Evolutionary conservation across 495 filamentous ascomycete genomes (phyloP), one percentile per base, ranked within the genome.

Genomic region (Daldinia bambusicola): DNA sequence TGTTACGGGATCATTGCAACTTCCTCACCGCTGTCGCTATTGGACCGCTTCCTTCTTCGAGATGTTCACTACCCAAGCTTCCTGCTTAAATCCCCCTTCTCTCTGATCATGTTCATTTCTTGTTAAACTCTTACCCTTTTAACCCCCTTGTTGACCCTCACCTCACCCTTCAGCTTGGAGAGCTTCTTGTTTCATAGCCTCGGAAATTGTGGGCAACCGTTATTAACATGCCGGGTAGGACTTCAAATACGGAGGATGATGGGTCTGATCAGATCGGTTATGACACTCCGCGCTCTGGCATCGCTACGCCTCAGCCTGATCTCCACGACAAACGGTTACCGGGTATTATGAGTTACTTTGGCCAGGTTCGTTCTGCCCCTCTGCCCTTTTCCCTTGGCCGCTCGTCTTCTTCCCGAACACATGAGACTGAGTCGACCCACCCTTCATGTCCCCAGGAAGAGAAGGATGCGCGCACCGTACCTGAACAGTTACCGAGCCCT

Each of bases 331-430:
- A 95, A 80, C 91, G 94, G 78, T 84, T 94, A 75, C 94, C 94
- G 51, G 92, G 92, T 75, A 93, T 97, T 80, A 89, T 93, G 85
- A 94, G 90, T 84, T 97, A 93, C 85, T 97, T 95, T 87, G 91
- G 91, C 83, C 94, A 98, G 94, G 94, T 98, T 95, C 87, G 94
- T 97, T 85, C 80, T 82, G 83, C 79, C 78, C 81, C 82, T 83
- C 74, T 80, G 80, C 74, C 77, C 72, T 75, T 70, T 72, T 75
- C 75, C 66, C 75, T 76, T 68, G 69, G 77, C 50, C 66, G 76
- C 64, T 81, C 80, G 71, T 78, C 67, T 61, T 70, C 68, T 53
- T 77, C 70, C 71, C 80, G 77, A 75, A 70, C 80, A 75, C 62
- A 71, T 70, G 78, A 79, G 66, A 72, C 80, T 76, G 65, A 75